Percentiles rank a stretch among this genome's conserved stretches.
These are phyloP conservation scores for Lactarius evosmus DNA, from an alignment of 768 basidiomycete genomes.

Conservation along the genomic window DNA sequence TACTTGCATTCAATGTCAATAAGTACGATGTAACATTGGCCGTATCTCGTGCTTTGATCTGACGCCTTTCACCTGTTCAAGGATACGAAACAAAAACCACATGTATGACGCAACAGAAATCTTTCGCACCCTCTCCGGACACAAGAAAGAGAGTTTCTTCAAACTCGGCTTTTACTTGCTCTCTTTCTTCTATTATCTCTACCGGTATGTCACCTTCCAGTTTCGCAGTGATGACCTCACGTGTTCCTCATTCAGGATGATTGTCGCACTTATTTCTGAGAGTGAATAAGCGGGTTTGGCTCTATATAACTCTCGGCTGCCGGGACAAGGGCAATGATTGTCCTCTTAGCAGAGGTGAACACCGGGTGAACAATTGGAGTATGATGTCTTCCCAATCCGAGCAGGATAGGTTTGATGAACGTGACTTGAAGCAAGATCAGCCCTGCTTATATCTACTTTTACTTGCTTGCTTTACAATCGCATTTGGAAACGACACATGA, in stretches of 20 bases:
- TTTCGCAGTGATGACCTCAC: neutral
- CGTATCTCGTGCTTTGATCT: slow-evolving; percentile 1
- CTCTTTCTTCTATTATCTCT: slow-evolving; percentile 90
- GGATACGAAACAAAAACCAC: slow-evolving; percentile 89
- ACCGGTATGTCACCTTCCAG: slow-evolving; percentile 54
- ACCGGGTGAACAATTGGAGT: slow-evolving; percentile 3
- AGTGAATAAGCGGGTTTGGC: slow-evolving; percentile 34
- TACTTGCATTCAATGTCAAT: slow-evolving; percentile 88
- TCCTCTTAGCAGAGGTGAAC: slow-evolving; percentile 6
- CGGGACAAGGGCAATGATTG: neutral
- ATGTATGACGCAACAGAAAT: slow-evolving; percentile 99
- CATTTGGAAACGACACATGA: slow-evolving; percentile 20
- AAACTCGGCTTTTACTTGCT: slow-evolving; percentile 93
- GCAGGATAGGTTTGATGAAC: slow-evolving; percentile 8
- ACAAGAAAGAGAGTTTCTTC: slow-evolving; percentile 96
- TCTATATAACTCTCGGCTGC: neutral
- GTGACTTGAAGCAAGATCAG: slow-evolving; percentile 11
- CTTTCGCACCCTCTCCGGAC: slow-evolving; percentile 87
- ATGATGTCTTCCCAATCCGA: slow-evolving; percentile 10
- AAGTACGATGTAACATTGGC: slow-evolving; percentile 57
- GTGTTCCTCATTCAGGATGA: slow-evolving; percentile 40
- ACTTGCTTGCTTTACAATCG: slow-evolving; percentile 29
- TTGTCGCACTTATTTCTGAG: slow-evolving; percentile 50
- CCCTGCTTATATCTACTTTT: slow-evolving; percentile 29
- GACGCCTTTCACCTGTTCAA: slow-evolving; percentile 34